These are phyloP conservation scores for Gentiana macrophylla DNA, from an alignment of 257 asterid genomes.

Conservation along the genomic window DNA sequence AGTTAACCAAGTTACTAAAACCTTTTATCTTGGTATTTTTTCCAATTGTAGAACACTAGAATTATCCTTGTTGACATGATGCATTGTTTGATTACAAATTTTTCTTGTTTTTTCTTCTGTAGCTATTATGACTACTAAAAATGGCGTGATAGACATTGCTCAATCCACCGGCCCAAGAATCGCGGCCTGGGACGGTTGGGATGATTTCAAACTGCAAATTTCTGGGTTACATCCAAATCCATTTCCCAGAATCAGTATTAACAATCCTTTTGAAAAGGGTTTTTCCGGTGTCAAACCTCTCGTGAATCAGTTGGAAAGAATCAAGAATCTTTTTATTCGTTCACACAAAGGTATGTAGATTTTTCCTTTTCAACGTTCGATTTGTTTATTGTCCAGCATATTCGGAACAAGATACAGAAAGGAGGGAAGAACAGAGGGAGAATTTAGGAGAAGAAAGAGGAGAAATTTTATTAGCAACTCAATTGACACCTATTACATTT, in stretches of 20 bases:
- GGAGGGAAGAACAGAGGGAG: too few species aligned
- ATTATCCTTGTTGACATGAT: too few species aligned
- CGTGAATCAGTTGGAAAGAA: constrained; percentile 29
- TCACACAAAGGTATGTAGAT: constrained; percentile 32
- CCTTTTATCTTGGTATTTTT: too few species aligned
- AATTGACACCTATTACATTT: too few species aligned
- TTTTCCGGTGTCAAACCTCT: constrained; percentile 26
- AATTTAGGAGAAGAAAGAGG: too few species aligned
- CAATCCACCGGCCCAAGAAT: constrained; percentile 25
- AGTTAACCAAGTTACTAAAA: too few species aligned
- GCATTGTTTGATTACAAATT: too few species aligned
- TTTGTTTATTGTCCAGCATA: too few species aligned
- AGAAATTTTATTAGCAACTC: too few species aligned
- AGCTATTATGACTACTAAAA: constrained; percentile 41
- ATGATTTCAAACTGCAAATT: constrained; percentile 22
- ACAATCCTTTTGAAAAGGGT: constrained; percentile 21
- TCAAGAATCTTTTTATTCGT: constrained; percentile 23
- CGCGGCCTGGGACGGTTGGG: constrained; percentile 26
- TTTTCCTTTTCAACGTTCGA: too few species aligned
- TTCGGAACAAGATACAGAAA: too few species aligned
- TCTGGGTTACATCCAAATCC: constrained; percentile 19
- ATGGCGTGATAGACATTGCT: constrained; percentile 33
- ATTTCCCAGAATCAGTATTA: constrained; percentile 21
- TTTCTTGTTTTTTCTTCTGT: constrained; percentile 3
- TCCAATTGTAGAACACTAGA: too few species aligned